Conservation (phyloP, 306 rosid genomes). For the Acacia acuminata region DNA sequence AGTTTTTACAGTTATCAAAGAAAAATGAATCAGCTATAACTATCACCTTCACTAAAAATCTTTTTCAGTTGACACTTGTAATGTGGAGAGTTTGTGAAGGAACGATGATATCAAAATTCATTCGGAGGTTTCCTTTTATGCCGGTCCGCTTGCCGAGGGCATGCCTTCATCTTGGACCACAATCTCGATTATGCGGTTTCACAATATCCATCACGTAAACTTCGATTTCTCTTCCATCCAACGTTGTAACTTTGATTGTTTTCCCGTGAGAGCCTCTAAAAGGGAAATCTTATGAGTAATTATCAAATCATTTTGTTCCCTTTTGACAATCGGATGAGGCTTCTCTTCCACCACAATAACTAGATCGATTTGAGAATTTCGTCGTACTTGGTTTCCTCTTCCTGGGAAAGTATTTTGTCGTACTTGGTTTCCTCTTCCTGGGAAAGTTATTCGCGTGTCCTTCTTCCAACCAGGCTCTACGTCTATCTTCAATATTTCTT, state of each 20-base stretch:
- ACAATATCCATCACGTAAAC: slow-evolving; percentile 53
- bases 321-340: slow-evolving; percentile 60
- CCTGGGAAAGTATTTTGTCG: slow-evolving; percentile 69
- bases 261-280: slow-evolving; percentile 72
- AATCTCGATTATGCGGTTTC: slow-evolving; percentile 56
- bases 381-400: slow-evolving; percentile 61
- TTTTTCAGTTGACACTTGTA: slow-evolving; percentile 61
- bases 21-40: neutral
- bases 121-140: slow-evolving; percentile 66
- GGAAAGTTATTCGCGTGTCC: slow-evolving; percentile 77
- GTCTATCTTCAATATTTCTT: slow-evolving; percentile 64
- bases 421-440: slow-evolving; percentile 66
- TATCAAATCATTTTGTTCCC: slow-evolving; percentile 68
- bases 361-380: too few species aligned
- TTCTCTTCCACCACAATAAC: slow-evolving; percentile 70
- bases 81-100: slow-evolving; percentile 59
- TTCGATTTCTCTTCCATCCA: slow-evolving; percentile 63
- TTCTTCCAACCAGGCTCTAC: slow-evolving; percentile 86
- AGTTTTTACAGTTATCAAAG: too few species aligned
- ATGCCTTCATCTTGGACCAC: slow-evolving; percentile 69
- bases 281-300: slow-evolving; percentile 47
- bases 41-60: slow-evolving; percentile 49
- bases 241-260: slow-evolving; percentile 50
- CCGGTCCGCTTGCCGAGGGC: slow-evolving; percentile 70
- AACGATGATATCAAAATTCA: slow-evolving; percentile 62